Base-by-base conservation (phyloP, 345 rosid species). In the Eucalyptus tenuipes region DNA sequence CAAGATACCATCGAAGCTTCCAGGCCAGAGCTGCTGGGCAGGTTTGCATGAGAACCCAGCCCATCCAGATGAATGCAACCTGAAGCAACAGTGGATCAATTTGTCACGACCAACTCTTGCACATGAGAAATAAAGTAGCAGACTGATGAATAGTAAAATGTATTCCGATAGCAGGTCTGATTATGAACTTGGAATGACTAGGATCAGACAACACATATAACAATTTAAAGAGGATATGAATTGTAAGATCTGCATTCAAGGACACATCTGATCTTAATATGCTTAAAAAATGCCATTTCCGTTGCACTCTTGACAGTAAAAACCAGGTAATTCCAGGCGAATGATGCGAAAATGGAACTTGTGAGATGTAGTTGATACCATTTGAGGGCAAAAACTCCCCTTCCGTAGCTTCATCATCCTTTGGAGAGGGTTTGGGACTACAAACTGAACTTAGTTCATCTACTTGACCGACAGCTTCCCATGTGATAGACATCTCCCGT, bases 361-460 rank as follows among this genome's bases (percentile, higher is more conserved):
- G 86, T n/a, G 44, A 68, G 18, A 84, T 47, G 85, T 71, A 71
- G 81, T 45, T 13, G 31, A 88, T 91, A 95, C 95, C 93, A 87
- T 87, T 88, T 29, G 90, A 88, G 31, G 80, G 75, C 53, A 88
- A 82, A 71, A 33, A 47, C 59, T 91, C 90, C 15, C 75, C 61
- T 7, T 42, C 31, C 15, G 33, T 48, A 45, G 86, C 33, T 71
- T 86, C 37, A 2, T 90, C 40, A 14, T 89, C 91, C 42, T 80
- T 88, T 50, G 79, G 89, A 89, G 20, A 29, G 29, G 88, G 37
- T 87, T 90, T 89, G 25, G 52, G 88, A 89, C 55, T 92, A 42
- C 90, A 89, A 88, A 87, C 88, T 42, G 90, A 59, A 91, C 88
- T 89, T 88, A 82, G 92, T 86, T 89, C 88, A 42, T 45, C 87